Evolutionary conservation across 176 grass and related monocot genomes (phyloP).

Genomic region (Eleusine indica): DNA sequence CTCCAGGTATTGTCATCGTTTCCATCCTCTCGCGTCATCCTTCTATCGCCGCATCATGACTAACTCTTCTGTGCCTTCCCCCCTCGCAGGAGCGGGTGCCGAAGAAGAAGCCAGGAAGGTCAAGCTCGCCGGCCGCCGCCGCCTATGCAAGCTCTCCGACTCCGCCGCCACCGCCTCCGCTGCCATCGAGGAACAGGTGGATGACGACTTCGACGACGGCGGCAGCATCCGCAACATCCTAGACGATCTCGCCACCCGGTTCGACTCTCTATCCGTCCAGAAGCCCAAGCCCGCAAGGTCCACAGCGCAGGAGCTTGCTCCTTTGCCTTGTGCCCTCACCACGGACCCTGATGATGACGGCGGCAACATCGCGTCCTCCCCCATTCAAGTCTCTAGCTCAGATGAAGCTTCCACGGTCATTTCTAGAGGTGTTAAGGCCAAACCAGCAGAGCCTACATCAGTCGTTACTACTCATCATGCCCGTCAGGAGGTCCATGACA

Average conservation of each 20-base stretch:
- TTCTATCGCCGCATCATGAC: not conserved
- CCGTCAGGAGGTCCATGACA: not conserved
- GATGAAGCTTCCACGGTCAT: slow-evolving; percentile 7
- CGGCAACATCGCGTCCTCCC: not conserved
- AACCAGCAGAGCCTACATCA: not conserved
- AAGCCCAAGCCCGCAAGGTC: slow-evolving; percentile 38
- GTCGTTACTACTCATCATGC: not conserved
- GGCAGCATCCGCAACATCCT: slow-evolving; percentile 74
- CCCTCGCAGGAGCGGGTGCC: slow-evolving; percentile 8
- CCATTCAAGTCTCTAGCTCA: not conserved
- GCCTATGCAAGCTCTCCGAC: slow-evolving; percentile 66
- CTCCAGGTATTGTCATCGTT: slow-evolving; percentile 2
- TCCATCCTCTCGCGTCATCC: not conserved
- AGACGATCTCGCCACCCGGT: slow-evolving; percentile 68
- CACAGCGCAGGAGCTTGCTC: not conserved
- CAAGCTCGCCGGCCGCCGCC: slow-evolving; percentile 72
- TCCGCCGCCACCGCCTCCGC: not conserved
- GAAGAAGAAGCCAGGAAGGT: slow-evolving; percentile 45
- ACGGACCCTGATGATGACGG: slow-evolving; percentile 23
- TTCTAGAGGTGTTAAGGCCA: not conserved
- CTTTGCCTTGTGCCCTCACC: slow-evolving; percentile 18
- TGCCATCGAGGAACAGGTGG: not conserved
- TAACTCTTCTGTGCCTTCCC: not conserved
- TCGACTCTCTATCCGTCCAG: slow-evolving; percentile 69
- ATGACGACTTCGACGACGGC: slow-evolving; percentile 14